Percentiles rank a stretch among this genome's conserved stretches.
These are phyloP conservation scores for Myotisia sp. DNA, from an alignment of 2,329 filamentous ascomycete species.

Conservation along the genomic window DNA sequence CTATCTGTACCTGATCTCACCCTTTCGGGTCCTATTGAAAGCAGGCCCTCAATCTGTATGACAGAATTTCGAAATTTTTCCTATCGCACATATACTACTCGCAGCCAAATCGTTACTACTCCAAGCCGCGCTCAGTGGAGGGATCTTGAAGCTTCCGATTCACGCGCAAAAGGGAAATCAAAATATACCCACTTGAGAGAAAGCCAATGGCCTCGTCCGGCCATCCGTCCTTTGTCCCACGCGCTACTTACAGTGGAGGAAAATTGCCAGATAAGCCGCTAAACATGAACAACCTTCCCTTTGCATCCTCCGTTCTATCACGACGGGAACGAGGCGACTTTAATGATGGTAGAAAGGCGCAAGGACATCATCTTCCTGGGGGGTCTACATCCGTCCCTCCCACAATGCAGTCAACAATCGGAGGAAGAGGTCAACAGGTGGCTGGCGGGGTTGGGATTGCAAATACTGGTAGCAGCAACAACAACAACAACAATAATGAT, in stretches of 20 bases:
- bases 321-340: conserved; percentile 18
- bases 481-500: conserved; percentile 22
- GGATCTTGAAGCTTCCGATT: no score
- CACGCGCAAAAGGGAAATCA: no score
- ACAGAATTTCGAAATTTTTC: no score
- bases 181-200: no score
- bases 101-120: no score
- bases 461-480: conserved; percentile 29
- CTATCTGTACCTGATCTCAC: no score
- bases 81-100: no score
- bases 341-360: conserved; percentile 15
- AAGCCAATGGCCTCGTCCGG: conserved; percentile 34
- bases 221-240: conserved; percentile 42
- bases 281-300: conserved; percentile 27
- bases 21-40: no score
- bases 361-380: conserved; percentile 18
- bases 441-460: conserved; percentile 22
- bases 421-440: conserved; percentile 5
- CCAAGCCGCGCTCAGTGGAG: no score
- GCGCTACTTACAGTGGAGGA: conserved; percentile 37
- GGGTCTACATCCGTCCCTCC: conserved; percentile 26
- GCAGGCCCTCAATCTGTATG: no score
- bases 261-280: conserved; percentile 39
- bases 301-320: conserved; percentile 31
- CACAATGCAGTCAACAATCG: conserved; percentile 19